phyloP scores from a whole-genome alignment of 371 early-diverging fungal genomes.

The Mucor ambiguus region DNA sequence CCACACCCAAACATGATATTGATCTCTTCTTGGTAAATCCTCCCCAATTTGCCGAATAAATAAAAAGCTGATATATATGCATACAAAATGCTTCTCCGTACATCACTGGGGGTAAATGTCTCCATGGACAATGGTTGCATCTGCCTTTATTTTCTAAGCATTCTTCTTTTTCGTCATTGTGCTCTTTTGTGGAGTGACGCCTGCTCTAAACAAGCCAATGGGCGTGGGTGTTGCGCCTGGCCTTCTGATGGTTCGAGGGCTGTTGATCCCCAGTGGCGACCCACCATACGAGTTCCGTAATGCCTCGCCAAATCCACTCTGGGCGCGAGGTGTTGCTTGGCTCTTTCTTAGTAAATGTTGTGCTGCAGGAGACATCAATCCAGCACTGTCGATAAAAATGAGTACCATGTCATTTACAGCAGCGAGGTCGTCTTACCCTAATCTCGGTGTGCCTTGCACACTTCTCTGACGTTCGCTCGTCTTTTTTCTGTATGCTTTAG shows the following conservation, averaged over 20 bases:
- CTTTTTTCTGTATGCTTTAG: constrained; percentile 54
- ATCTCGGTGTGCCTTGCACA: constrained; percentile 35
- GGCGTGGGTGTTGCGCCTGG: constrained; percentile 43
- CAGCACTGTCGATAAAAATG: constrained; percentile 18
- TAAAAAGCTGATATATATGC: not conserved
- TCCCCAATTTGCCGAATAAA: constrained; percentile 63
- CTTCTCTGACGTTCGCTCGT: constrained; percentile 22
- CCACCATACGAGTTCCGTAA: constrained; percentile 38
- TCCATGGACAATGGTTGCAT: not conserved
- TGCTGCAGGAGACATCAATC: constrained; percentile 50
- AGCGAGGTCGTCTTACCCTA: constrained; percentile 25
- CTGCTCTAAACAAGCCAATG: constrained; percentile 42
- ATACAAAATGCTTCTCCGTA: not conserved
- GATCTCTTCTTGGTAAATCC: constrained; percentile 93
- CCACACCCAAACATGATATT: not conserved
- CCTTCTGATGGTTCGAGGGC: constrained; percentile 6
- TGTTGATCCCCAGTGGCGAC: not conserved
- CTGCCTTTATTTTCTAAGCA: not conserved
- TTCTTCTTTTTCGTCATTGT: constrained; percentile 4
- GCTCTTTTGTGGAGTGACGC: constrained; percentile 30
- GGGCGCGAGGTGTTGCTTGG: constrained; percentile 17
- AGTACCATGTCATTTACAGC: not conserved
- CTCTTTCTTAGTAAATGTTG: constrained; percentile 45
- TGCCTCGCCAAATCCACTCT: constrained; percentile 38
- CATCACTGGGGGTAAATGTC: not conserved